Evolutionary conservation across 2,329 filamentous ascomycete species (phyloP), one percentile per base, ranked within the genome.

Genomic region (Epichloe coenophiala): DNA sequence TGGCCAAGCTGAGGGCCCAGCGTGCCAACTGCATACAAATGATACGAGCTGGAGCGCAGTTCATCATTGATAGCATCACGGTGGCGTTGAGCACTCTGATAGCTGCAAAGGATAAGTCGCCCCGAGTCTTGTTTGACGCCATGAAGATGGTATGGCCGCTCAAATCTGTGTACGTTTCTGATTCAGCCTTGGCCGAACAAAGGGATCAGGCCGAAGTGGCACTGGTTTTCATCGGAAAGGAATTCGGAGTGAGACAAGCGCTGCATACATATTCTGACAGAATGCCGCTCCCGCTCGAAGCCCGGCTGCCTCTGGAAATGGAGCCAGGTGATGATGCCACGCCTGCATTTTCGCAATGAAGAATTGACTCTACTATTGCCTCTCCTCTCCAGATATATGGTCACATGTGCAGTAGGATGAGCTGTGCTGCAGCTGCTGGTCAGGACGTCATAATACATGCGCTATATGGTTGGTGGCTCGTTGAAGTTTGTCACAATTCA

Each of bases 91-190:
- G 59, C 12, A 58, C 59, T 2, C 55, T 59, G 19, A 49, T 55
- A 9, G 53, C 54, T 2, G 54, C 57, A 37, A 55, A 56, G 9
- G 60, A 63, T 45, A 57, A 57, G 37, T 58, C 65, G 9, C 67
- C 66, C 21, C 59, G 56, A 40, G 58, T 60, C 11, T 54, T 68
- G 39, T 68, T 69, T 49, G 65, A 68, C 31, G 66, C 65, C 1
- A 50, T 70, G 39, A 64, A 62, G 57, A 52, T 69, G 31, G 58
- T 70, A 15, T 71, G 67, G 64, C 68, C 68, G 8, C 59, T 70
- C 19, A 63, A 61, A 6, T 51, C 60, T 1, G 56, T 70, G 19
- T 64, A 61, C 36, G 50, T 63, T 12, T 54, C 63, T 6, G 52
- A 59, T 3, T 56, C 63, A 4, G 60, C 61, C n/a, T 57, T 60